Evolutionary conservation across 2,329 filamentous ascomycete species (phyloP).

Genomic region (Fonsecaea pedrosoi): DNA sequence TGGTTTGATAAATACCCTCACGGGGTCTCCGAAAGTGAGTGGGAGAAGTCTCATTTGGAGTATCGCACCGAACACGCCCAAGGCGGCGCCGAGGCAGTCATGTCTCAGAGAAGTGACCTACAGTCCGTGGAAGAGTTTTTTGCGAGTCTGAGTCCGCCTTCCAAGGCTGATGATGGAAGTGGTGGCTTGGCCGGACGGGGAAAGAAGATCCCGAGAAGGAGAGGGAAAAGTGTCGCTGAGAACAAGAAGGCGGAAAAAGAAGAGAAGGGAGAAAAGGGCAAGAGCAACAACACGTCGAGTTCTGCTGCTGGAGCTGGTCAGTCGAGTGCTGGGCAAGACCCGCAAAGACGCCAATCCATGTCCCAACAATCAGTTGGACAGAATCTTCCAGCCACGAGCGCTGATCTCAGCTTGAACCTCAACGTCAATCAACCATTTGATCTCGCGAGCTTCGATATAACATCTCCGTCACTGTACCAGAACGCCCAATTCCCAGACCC

Average conservation of each 20-base stretch:
- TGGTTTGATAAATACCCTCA: conserved; percentile 97
- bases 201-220: conserved; percentile 52
- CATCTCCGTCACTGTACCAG: conserved; percentile 36
- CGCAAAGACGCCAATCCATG: conserved; percentile 4
- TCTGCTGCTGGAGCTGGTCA: conserved; percentile 1
- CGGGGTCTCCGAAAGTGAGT: conserved; percentile 83
- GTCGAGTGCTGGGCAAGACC: background rate
- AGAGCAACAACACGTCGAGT: conserved; percentile 13
- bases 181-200: conserved; percentile 46
- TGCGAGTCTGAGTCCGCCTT: conserved; percentile 73
- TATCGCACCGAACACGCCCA: conserved; percentile 74
- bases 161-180: conserved; percentile 48
- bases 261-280: conserved; percentile 19
- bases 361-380: conserved; percentile 22
- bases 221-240: conserved; percentile 47
- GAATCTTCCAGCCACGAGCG: conserved; percentile 18
- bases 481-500: conserved; percentile 32
- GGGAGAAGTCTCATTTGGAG: conserved; percentile 73
- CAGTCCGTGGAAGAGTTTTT: conserved; percentile 96
- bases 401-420: conserved; percentile 16
- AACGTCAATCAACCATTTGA: conserved; percentile 38
- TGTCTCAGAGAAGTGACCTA: conserved; percentile 87
- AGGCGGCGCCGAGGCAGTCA: conserved; percentile 78
- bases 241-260: conserved; percentile 40
- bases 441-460: conserved; percentile 38